A percentile compares a stretch with the other conserved stretches of the same genome.
Conservation (phyloP, 2,329 filamentous ascomycete species). For the Lasiodiplodia theobromae region DNA sequence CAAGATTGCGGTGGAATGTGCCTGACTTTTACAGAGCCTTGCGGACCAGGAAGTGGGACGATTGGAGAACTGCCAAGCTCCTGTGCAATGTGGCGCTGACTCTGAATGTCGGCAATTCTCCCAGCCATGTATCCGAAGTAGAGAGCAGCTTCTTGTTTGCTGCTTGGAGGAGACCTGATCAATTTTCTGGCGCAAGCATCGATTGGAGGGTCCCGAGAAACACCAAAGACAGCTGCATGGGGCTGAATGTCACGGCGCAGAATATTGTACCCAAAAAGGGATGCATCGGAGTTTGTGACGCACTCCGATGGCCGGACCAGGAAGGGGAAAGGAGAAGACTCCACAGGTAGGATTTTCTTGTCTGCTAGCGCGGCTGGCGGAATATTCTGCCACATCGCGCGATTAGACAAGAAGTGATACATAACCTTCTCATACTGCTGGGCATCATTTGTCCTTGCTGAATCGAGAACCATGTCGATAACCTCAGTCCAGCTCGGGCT, state of each 20-base stretch:
- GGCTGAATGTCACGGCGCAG: constrained; percentile 76
- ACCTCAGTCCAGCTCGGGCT: constrained; percentile 21
- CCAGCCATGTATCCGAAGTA: constrained; percentile 86
- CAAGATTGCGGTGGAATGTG: constrained; percentile 74
- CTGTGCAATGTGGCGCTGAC: constrained; percentile 58
- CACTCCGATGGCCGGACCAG: constrained; percentile 78
- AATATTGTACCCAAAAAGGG: constrained; percentile 81
- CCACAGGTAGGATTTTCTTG: constrained; percentile 24
- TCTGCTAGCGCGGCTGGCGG: constrained; percentile 15
- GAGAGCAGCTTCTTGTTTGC: constrained; percentile 68
- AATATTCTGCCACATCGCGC: constrained; percentile 18
- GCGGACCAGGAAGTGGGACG: constrained; percentile 68
- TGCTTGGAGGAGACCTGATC: constrained; percentile 73
- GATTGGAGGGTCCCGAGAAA: constrained; percentile 81
- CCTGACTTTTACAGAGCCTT: constrained; percentile 50
- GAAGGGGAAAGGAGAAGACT: constrained; percentile 56
- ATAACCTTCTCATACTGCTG: constrained; percentile 20
- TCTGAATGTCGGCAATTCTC: constrained; percentile 74
- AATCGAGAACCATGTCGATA: constrained; percentile 16
- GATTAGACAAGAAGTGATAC: constrained; percentile 24
- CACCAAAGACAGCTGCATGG: constrained; percentile 86
- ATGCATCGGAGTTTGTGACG: constrained; percentile 79
- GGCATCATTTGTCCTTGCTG: constrained; percentile 15
- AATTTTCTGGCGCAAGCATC: constrained; percentile 77
- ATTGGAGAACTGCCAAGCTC: constrained; percentile 71